Percentiles rank a stretch among this genome's conserved stretches.
Conservation (phyloP, 345 rosid genomes). For the Balakata baccata region DNA sequence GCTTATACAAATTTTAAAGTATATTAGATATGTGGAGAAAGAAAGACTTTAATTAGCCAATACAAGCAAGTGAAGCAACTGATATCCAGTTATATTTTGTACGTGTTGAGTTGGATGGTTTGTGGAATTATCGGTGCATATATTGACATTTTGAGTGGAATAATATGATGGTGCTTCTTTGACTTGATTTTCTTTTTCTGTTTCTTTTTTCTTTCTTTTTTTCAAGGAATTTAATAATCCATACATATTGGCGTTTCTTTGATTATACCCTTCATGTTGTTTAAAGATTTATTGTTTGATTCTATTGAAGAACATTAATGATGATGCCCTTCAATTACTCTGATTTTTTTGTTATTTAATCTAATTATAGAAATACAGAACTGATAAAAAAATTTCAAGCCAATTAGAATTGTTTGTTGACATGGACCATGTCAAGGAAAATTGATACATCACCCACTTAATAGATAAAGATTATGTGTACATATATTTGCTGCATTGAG, state of each 20-base stretch:
- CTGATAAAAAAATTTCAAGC: no score
- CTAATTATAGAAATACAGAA: neutral
- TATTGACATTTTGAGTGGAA: no score
- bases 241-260: neutral
- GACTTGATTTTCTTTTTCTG: neutral
- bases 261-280: neutral
- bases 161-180: no score
- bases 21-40: neutral
- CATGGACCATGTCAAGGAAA: neutral
- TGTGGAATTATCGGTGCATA: no score
- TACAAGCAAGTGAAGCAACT: neutral
- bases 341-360: neutral
- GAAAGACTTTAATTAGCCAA: neutral
- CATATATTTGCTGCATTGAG: neutral
- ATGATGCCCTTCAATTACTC: neutral
- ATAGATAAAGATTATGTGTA: neutral
- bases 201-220: neutral
- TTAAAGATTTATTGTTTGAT: neutral
- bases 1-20: neutral
- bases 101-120: no score
- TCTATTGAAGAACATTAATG: constrained; percentile 5
- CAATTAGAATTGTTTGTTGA: neutral
- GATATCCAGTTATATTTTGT: neutral
- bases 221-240: neutral
- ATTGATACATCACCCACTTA: neutral